Evolutionary conservation across 495 filamentous ascomycete genomes (phyloP).

Genomic region (Annulohypoxylon bovei): DNA sequence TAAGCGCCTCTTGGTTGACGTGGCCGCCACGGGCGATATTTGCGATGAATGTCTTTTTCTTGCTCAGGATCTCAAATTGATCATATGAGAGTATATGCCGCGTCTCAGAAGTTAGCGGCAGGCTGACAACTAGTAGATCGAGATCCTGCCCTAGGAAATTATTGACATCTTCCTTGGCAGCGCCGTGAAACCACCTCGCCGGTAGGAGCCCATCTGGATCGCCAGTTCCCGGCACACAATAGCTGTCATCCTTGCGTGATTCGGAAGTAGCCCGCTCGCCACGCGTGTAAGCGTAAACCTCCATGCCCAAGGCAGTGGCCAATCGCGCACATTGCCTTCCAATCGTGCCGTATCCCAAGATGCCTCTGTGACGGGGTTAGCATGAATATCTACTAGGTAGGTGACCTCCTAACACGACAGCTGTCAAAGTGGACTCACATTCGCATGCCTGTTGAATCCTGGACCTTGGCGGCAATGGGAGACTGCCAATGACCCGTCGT

Average conservation of each 20-base stretch:
- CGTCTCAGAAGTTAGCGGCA: slow-evolving; percentile 76
- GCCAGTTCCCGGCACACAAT: slow-evolving; percentile 77
- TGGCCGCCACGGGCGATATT: slow-evolving; percentile 80
- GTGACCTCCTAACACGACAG: neutral
- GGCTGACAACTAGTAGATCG: slow-evolving; percentile 74
- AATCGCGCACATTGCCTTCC: slow-evolving; percentile 77
- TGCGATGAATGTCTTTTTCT: slow-evolving; percentile 67
- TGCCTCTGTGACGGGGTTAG: slow-evolving; percentile 39
- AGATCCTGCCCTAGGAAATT: slow-evolving; percentile 74
- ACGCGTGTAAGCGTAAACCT: slow-evolving; percentile 81
- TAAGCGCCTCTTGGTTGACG: slow-evolving; percentile 73
- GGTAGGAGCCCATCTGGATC: slow-evolving; percentile 79
- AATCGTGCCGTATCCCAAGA: slow-evolving; percentile 55
- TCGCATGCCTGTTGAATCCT: slow-evolving; percentile 47
- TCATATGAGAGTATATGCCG: slow-evolving; percentile 66
- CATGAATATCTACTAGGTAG: neutral
- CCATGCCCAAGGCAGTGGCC: slow-evolving; percentile 75
- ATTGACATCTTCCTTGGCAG: slow-evolving; percentile 65
- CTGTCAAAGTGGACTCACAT: slow-evolving; percentile 39
- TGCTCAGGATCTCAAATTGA: slow-evolving; percentile 72
- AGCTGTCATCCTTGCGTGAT: slow-evolving; percentile 68
- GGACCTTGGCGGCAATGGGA: slow-evolving; percentile 14
- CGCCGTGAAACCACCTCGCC: slow-evolving; percentile 74
- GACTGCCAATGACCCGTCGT: slow-evolving; percentile 35
- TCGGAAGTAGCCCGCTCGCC: slow-evolving; percentile 61